Conservation (phyloP, 345 rosid genomes). For the Carallia pectinifolia region DNA sequence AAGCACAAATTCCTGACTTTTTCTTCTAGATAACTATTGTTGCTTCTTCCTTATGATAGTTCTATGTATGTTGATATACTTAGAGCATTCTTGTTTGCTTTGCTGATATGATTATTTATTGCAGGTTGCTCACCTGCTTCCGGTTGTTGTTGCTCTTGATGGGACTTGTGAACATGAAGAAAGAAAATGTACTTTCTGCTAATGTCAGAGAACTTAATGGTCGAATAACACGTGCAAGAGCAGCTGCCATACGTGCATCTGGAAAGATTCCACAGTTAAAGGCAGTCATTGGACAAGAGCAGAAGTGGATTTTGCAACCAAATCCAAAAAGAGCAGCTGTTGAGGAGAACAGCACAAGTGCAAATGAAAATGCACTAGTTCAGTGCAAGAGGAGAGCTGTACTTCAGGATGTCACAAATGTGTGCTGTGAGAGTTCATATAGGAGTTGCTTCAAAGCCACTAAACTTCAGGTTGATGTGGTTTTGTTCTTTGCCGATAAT, state of each 20-base stretch:
- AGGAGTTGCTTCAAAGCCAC: conserved; percentile 50
- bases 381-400: conserved; percentile 60
- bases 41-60: no score
- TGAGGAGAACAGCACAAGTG: conserved; percentile 44
- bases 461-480: conserved; percentile 49
- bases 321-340: conserved; percentile 49
- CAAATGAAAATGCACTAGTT: conserved; percentile 23
- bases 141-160: conserved; percentile 24
- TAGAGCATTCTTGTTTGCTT: background rate
- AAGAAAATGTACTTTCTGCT: conserved; percentile 38
- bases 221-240: conserved; percentile 72
- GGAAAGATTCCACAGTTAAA: conserved; percentile 30
- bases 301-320: conserved; percentile 30
- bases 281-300: conserved; percentile 37
- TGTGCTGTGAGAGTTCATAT: conserved; percentile 41
- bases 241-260: conserved; percentile 48
- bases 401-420: conserved; percentile 73
- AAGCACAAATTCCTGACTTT: no score
- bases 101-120: conserved; percentile 2
- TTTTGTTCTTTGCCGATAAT: background rate
- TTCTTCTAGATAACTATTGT: no score
- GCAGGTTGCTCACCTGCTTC: conserved; percentile 24
- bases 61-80: background rate
- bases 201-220: conserved; percentile 36
- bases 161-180: conserved; percentile 50